These are phyloP conservation scores for Serendipita sp. DNA, from an alignment of 768 basidiomycete genomes.

Conservation along the genomic window DNA sequence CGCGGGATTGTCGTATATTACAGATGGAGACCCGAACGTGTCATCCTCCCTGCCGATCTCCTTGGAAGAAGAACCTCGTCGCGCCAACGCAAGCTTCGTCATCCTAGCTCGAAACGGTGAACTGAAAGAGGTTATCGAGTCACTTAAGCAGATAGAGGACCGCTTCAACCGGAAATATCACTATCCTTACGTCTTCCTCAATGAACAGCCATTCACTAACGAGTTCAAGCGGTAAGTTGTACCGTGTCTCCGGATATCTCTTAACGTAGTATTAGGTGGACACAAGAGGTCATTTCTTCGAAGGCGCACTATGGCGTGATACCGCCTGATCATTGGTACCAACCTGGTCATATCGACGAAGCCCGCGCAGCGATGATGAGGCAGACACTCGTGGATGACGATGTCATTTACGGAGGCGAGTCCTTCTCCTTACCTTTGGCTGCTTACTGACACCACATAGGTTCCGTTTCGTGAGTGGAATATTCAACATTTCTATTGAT, in stretches of 20 bases:
- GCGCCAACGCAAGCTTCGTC: constrained; percentile 67
- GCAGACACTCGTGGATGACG: constrained; percentile 32
- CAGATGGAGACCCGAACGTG: too few relatives aligned
- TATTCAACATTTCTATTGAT: too few relatives aligned
- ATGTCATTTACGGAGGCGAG: constrained; percentile 44
- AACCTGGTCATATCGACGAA: constrained; percentile 62
- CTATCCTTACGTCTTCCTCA: constrained; percentile 73
- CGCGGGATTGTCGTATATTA: background rate
- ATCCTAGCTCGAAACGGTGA: constrained; percentile 50
- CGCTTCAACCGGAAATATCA: constrained; percentile 43
- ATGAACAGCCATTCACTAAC: constrained; percentile 61
- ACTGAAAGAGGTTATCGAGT: constrained; percentile 40
- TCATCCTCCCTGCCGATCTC: too few relatives aligned
- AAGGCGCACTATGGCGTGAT: constrained; percentile 47
- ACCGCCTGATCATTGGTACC: constrained; percentile 48
- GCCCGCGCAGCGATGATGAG: constrained; percentile 36
- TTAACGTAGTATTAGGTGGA: constrained; percentile 17
- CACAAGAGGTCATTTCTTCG: constrained; percentile 30
- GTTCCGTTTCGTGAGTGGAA: background rate
- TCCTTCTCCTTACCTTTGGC: too few relatives aligned
- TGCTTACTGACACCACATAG: too few relatives aligned
- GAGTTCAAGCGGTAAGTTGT: constrained; percentile 46
- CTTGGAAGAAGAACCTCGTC: too few relatives aligned
- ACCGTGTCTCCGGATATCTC: background rate
- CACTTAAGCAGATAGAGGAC: constrained; percentile 54